phyloP scores from a whole-genome alignment of 2,329 filamentous ascomycete genomes.

The Botrytis byssoidea region DNA sequence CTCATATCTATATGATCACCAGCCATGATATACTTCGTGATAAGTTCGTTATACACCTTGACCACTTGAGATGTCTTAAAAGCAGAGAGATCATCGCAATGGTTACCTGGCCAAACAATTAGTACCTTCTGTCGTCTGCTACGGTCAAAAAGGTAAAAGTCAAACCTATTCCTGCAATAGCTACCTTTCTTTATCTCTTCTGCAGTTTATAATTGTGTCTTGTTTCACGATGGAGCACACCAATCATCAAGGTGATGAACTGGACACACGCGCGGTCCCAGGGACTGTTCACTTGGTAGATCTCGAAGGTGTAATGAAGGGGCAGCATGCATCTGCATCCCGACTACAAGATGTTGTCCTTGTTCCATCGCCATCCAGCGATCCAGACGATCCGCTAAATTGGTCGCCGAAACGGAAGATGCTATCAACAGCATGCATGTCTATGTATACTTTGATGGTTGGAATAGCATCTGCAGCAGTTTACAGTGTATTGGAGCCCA shows the following conservation, averaged over 20 bases:
- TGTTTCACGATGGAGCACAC: conserved; percentile 17
- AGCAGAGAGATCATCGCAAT: neutral
- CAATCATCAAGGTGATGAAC: conserved; percentile 16
- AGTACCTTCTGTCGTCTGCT: neutral
- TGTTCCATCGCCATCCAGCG: conserved; percentile 38
- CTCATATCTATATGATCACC: conserved; percentile 14
- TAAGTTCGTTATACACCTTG: neutral
- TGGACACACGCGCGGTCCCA: conserved; percentile 29
- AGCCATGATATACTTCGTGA: neutral
- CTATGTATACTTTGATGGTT: conserved; percentile 48
- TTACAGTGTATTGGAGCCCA: conserved; percentile 51
- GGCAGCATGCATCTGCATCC: conserved; percentile 31
- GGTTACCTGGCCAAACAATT: neutral
- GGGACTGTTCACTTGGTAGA: conserved; percentile 39
- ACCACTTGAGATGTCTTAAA: neutral
- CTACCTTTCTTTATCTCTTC: neutral
- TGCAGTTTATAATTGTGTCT: neutral
- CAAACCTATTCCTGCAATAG: neutral
- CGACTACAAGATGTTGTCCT: conserved; percentile 37
- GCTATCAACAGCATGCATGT: conserved; percentile 33
- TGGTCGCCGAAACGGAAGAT: conserved; percentile 41
- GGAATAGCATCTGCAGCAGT: conserved; percentile 50
- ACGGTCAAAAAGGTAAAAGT: neutral
- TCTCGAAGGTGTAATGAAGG: conserved; percentile 32
- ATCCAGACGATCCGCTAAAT: conserved; percentile 44